Conservation (phyloP, 2,329 filamentous ascomycete genomes). For the Beauveria sp. region DNA sequence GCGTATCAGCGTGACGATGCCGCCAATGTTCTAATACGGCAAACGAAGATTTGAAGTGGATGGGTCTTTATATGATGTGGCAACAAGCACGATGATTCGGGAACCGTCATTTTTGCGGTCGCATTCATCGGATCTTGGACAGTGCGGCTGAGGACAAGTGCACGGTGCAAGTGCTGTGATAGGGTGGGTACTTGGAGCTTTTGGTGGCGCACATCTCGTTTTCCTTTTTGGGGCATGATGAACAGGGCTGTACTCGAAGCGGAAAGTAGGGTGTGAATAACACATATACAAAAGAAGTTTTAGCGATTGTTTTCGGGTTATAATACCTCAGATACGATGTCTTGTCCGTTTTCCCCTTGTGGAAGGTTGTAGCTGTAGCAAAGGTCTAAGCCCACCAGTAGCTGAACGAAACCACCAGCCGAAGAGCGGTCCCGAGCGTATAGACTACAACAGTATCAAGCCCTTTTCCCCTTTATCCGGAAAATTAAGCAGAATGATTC, state of each 20-base stretch:
- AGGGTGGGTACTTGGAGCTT: neutral
- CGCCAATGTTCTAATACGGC: neutral
- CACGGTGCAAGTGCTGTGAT: neutral
- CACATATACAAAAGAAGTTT: too few species aligned
- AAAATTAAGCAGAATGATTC: neutral
- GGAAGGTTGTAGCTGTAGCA: too few species aligned
- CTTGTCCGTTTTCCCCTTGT: too few species aligned
- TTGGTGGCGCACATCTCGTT: slow-evolving; percentile 13
- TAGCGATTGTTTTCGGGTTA: too few species aligned
- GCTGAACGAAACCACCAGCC: too few species aligned
- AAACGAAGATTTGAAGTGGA: neutral
- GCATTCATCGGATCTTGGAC: neutral
- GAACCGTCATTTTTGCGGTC: neutral
- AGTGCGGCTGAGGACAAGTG: slow-evolving; percentile 6
- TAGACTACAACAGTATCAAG: too few species aligned
- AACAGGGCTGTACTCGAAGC: neutral
- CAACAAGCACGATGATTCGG: neutral
- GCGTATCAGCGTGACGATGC: neutral
- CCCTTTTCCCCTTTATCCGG: too few species aligned
- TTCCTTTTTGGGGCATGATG: slow-evolving; percentile 14
- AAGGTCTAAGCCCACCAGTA: too few species aligned
- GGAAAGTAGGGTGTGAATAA: too few species aligned
- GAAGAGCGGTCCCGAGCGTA: too few species aligned
- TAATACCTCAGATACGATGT: too few species aligned
- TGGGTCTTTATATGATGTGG: neutral